Evolutionary conservation across 495 filamentous ascomycete species (phyloP), one percentile per base, ranked within the genome.

Genomic region (Tuber brumale): DNA sequence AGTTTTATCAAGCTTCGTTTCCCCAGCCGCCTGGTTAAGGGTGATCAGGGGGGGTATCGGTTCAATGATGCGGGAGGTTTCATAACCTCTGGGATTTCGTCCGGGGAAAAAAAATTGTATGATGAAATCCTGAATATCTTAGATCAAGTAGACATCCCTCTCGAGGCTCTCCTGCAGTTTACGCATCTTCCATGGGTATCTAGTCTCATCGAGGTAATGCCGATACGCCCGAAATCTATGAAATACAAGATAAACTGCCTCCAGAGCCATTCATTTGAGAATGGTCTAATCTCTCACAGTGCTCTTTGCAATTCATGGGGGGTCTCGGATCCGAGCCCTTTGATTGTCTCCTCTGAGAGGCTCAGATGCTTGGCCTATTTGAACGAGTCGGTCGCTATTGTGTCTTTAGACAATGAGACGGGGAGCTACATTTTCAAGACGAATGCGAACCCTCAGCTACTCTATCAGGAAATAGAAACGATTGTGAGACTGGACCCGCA

Each of bases 381-480:
- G 10, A 77, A 80, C n/a, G 78, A 80, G 61, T 75, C 78, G 18
- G 78, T 80, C 21, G 31, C 73, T 0, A 61, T 80, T 8, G 78
- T 80, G 10, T 72, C 74, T 6, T 18, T 70, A 7, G 44, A 5
- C 39, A 51, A 73, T 4, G 66, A 72, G 19, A 21, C 70, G 8
- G 51, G 69, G 27, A 9, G 66, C 18, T 80, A 79, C 61, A 71
- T 77, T 8, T 74, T 80, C 45, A 80, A 80, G 45, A 79, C 78
- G 4, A 80, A 80, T n/a, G 7, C 37, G 27, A 45, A 44, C 5
- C 41, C 71, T n/a, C n/a, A 51, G 27, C 41, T 12, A 9, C 43
- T 80, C 10, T 80, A 80, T 31, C 73, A 80, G 57, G 78, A 80
- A 43, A 41, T 80, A 23, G 44, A 76, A 19, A 76, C 70, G 0